Conservation (phyloP, 257 asterid species). For the Nicotiana paniculata region DNA sequence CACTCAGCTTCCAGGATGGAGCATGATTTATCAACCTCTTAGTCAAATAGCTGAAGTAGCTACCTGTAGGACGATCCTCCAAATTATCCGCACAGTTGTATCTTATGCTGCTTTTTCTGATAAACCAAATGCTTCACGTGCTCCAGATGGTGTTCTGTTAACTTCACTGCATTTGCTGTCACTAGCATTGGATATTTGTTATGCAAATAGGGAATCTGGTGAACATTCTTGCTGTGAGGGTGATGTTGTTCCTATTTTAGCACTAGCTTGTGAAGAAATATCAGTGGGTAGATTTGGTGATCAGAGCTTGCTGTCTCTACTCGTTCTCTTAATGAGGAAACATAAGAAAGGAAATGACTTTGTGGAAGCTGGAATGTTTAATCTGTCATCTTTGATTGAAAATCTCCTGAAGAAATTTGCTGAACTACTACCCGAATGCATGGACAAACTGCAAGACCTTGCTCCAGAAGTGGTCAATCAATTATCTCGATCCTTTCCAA, state of each 20-base stretch:
- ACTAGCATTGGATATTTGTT: constrained; percentile 75
- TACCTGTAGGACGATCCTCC: constrained; percentile 68
- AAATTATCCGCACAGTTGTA: constrained; percentile 72
- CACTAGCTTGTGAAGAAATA: constrained; percentile 73
- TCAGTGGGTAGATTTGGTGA: constrained; percentile 46
- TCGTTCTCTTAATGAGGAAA: constrained; percentile 68
- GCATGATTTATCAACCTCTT: constrained; percentile 74
- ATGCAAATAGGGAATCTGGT: constrained; percentile 48
- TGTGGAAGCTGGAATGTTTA: constrained; percentile 54
- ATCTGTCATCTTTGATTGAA: constrained; percentile 47
- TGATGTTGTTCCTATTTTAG: constrained; percentile 67
- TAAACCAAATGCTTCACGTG: constrained; percentile 46
- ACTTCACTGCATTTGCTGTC: constrained; percentile 86
- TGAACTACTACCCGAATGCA: constrained; percentile 76
- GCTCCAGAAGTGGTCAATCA: constrained; percentile 72
- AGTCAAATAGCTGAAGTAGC: constrained; percentile 71
- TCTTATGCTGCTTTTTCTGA: constrained; percentile 73
- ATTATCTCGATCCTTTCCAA: constrained; percentile 37
- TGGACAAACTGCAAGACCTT: constrained; percentile 62
- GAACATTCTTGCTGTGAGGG: constrained; percentile 41
- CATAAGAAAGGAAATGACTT: constrained; percentile 62
- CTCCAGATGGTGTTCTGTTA: constrained; percentile 78
- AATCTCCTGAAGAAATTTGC: constrained; percentile 63
- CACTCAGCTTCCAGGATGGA: constrained; percentile 87
- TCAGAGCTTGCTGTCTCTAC: constrained; percentile 91